Base-by-base conservation (phyloP, 2,329 filamentous ascomycete species). In the Tolypocladium tropicale region DNA sequence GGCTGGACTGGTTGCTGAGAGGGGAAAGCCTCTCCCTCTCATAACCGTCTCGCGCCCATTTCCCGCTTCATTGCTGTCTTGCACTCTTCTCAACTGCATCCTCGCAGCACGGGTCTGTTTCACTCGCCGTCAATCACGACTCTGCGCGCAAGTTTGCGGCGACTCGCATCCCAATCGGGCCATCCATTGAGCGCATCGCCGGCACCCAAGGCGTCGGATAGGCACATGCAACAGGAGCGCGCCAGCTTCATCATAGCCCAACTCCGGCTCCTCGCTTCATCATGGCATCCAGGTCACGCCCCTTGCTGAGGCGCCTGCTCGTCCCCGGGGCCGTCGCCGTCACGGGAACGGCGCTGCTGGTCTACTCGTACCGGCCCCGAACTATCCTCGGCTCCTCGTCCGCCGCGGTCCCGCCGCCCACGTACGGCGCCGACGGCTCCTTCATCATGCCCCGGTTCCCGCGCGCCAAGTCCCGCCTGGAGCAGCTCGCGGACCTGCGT, bases 331-430 rank as follows among this genome's bases (percentile, higher is more conserved):
- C 73, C 25, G 63, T 74, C 52, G 71, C 71, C 50, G 69, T 71
- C 28, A 74, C 76, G 32, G 74, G 75, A 58, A 53, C 32, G 11
- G 74, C 75, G 55, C 65, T 77, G 37, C 66, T 81, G 32, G 70
- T 74, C 61, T 81, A 78, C 66, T 72, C 73, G 61, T 88, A 88
- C 71, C 82, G 86, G 39, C 87, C 87, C 14, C 80, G 85, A 64
- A 83, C 88, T 67, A 86, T 90, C 58, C 86, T 86, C 51, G 87
- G 87, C 53, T 80, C 78, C 61, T 84, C 88, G 61, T 80, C 81
- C 14, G 80, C 86, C 4, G 82, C 80, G 4, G 87, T 89, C 1
- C 85, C 86, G 37, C 86, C 86, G 21, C 86, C 86, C 2, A 84
- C 83, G 57, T 87, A 84, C 65, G 83, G 83, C 62, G 79, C 84